These are phyloP conservation scores for Setomelanomma holmii DNA, from an alignment of 2,329 filamentous ascomycete genomes.

Conservation along the genomic window DNA sequence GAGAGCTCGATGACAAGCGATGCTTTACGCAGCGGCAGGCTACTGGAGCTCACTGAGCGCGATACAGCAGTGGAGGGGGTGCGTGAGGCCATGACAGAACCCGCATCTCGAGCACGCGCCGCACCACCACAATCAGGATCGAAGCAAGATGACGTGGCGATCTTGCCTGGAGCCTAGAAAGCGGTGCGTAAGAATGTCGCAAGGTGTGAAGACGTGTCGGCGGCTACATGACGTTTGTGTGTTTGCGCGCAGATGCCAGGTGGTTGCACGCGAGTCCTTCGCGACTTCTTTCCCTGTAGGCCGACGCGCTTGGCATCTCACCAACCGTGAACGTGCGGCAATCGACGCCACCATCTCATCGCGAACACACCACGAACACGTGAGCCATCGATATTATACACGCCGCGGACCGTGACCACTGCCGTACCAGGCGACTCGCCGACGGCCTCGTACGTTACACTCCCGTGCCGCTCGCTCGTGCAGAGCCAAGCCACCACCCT, in stretches of 20 bases:
- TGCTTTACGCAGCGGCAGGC: constrained; percentile 24
- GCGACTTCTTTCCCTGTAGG: background rate
- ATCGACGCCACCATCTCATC: background rate
- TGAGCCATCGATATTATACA: background rate
- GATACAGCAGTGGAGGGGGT: constrained; percentile 30
- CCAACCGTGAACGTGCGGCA: background rate
- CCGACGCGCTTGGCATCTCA: background rate
- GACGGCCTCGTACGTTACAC: background rate
- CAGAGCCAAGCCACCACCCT: background rate
- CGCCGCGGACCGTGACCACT: background rate
- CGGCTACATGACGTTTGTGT: constrained; percentile 13
- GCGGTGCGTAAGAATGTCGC: constrained; percentile 6
- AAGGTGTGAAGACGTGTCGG: constrained; percentile 1
- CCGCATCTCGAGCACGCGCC: constrained; percentile 24
- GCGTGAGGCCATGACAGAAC: constrained; percentile 34
- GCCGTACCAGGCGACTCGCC: background rate
- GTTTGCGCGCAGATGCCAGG: constrained; percentile 3
- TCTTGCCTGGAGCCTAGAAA: background rate
- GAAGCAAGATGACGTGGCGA: background rate
- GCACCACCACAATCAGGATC: background rate
- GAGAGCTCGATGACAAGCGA: constrained; percentile 23
- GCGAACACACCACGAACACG: background rate
- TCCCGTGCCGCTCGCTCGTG: background rate
- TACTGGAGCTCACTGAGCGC: constrained; percentile 40
- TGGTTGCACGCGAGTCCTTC: background rate